Evolutionary conservation across 2,329 filamentous ascomycete species (phyloP), one percentile per base, ranked within the genome.

Genomic region (Verticillium albo-atrum): DNA sequence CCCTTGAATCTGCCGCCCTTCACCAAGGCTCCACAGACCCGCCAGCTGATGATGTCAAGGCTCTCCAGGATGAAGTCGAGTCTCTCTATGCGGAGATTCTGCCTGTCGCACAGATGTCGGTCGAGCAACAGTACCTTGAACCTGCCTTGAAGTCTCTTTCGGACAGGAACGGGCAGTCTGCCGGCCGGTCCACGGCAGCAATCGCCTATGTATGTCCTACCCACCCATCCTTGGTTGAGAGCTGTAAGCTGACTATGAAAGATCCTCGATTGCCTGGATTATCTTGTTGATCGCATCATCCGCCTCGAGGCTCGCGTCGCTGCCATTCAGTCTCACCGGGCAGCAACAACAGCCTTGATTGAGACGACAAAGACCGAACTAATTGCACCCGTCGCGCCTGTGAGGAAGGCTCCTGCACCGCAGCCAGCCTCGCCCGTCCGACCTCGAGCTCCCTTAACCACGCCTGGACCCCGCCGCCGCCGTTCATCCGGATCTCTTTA

Each of bases 41-140:
- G 0, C 66, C 70, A 0, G 62, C 64, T 1, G 75, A 74, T 5
- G 81, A 84, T 55, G 77, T 81, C 10, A 74, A 73, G 15, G 77
- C 80, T 3, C 69, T 89, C 2, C 82, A 87, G 65, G 81, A 83
- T 32, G 89, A 91, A 67, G 76, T 91, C 1, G 86, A 90, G 64
- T 89, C 87, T 4, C 75, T 91, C 3, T 88, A 89, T 65, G 77
- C 86, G 0, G 89, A 91, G 68, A 86, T 91, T 47, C 75, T 88
- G 0, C 84, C 88, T 0, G 85, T 91, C 2, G 83, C 87, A 6
- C 84, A 89, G 62, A 91, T 91, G 84, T 85, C 88, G 0, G 79
- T 87, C 1, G 86, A 90, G 64, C 83, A 89, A 65, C 85, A 89
- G 67, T 82, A 87, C 64, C 77, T 89, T 5, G 81, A 85, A 61